Conservation (phyloP, 2,329 filamentous ascomycete species). For the Sporothrix inflata region DNA sequence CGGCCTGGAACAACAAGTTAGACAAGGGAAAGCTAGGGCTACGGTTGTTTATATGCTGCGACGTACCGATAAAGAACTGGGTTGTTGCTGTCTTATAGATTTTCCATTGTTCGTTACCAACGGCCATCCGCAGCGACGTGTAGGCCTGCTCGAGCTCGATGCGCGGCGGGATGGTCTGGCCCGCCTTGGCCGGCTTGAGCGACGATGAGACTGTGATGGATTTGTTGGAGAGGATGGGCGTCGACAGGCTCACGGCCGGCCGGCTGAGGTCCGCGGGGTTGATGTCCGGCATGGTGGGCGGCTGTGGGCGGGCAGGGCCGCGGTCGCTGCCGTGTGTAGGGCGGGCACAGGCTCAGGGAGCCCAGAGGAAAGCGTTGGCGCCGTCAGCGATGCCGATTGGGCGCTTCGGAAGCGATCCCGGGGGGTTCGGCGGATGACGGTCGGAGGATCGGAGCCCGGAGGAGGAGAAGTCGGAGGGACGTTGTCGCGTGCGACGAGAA, state of each 20-base stretch:
- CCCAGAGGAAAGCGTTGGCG: not conserved
- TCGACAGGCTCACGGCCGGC: slow-evolving; percentile 60
- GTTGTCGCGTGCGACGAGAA: slow-evolving; percentile 52
- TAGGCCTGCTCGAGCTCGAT: slow-evolving; percentile 71
- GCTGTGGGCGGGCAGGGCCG: not conserved
- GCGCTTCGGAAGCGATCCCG: slow-evolving; percentile 35
- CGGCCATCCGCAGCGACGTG: slow-evolving; percentile 61
- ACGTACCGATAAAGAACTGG: slow-evolving; percentile 65
- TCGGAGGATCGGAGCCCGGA: slow-evolving; percentile 20
- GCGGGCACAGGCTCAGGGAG: not conserved
- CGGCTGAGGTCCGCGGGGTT: slow-evolving; percentile 70
- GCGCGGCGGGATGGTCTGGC: slow-evolving; percentile 65
- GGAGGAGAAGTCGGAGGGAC: not conserved
- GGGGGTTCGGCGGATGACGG: slow-evolving; percentile 31
- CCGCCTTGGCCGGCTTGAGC: slow-evolving; percentile 60
- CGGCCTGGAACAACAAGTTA: slow-evolving; percentile 50
- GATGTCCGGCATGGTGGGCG: slow-evolving; percentile 64
- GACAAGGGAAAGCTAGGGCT: not conserved
- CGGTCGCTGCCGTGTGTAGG: not conserved
- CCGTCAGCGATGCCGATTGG: slow-evolving; percentile 2
- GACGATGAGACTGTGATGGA: slow-evolving; percentile 58
- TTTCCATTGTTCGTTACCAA: slow-evolving; percentile 65
- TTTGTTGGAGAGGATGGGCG: slow-evolving; percentile 62
- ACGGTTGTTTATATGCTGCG: not conserved
- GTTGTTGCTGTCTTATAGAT: slow-evolving; percentile 66